Base-by-base conservation (phyloP, 352 stramenopile genomes). In the Pythium inflatum region DNA sequence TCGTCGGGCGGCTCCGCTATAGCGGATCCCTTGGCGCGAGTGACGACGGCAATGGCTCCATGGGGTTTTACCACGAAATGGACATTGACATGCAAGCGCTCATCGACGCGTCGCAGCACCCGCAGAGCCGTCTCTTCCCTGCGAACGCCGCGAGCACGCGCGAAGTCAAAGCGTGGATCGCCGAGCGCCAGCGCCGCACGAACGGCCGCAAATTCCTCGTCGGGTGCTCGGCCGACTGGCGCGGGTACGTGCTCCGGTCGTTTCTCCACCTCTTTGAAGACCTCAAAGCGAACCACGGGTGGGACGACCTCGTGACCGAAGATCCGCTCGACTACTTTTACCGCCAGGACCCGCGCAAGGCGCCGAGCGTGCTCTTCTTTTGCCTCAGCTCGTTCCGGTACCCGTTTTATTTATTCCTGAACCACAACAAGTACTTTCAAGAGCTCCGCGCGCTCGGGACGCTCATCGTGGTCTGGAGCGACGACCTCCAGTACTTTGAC, bases 41-140 rank as follows among this genome's bases (percentile, higher is more conserved):
- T 20, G 68, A 75, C 7, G 54, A 67, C 6, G 73, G 81, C 48
- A 88, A 89, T 41, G 78, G 80, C 12, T 78, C 80, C 46, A 65
- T 90, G 56, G 85, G 85, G 8, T 92, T 92, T 51, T 92, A 92
- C 68, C 85, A 92, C 58, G 85, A 92, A 64, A 92, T 92, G 83
- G 81, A 91, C 62, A 68, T 91, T 20, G 80, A 91, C 58, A 92
- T 91, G 85, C 72, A 82, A 50, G 51, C 60, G 20, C 67, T 92
- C 3, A 76, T 67, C 9, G 72, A 81, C 25, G 62, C 67, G 5
- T 80, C 80, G 0, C 61, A 73, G 28, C 72, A 72, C 25, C 70
- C 80, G 0, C 14, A 76, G 5, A 83, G 72, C 20, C 80, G 83
- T 41, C 46, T 91, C 3, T 90, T 82, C 62, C 80, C 75, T 1